Conservation (phyloP, 441 rosid genomes). For the Rhodomyrtus psidioides region DNA sequence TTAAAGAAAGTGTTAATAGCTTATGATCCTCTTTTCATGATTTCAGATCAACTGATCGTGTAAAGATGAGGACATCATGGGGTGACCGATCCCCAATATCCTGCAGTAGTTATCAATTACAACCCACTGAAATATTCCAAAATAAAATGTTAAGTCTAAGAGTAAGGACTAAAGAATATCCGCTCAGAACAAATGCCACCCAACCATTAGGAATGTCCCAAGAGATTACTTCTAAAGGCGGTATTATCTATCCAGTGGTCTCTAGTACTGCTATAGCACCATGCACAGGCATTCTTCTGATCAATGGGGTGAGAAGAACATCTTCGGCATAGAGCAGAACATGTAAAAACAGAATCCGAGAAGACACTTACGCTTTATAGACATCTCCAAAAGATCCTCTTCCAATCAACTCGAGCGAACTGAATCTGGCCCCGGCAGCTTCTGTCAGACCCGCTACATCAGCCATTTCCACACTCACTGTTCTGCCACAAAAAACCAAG, state of each 20-base stretch:
- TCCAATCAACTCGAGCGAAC: conserved; percentile 79
- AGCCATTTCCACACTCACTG: conserved; percentile 42
- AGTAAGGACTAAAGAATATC: not conserved
- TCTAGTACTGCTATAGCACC: not conserved
- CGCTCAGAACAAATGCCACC: not conserved
- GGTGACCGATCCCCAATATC: not conserved
- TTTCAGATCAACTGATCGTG: not conserved
- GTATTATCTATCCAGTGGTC: not conserved
- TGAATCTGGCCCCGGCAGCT: conserved; percentile 84
- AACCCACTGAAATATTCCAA: not conserved
- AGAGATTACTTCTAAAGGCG: not conserved
- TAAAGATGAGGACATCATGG: not conserved
- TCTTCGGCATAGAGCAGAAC: not conserved
- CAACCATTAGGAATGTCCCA: not conserved
- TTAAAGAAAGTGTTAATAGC: not conserved
- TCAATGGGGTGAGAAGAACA: not conserved
- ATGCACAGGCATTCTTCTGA: not conserved
- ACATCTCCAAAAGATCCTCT: conserved; percentile 98
- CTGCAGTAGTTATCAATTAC: not conserved
- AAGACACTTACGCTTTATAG: conserved; percentile 83
- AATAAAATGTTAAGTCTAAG: not conserved
- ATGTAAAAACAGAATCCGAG: not conserved
- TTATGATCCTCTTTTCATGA: not conserved
- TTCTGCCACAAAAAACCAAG: conserved; percentile 2
- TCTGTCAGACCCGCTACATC: conserved; percentile 77